These are phyloP conservation scores for Ophiostoma novo-ulmi DNA, from an alignment of 2,329 filamentous ascomycete species.

Conservation along the genomic window DNA sequence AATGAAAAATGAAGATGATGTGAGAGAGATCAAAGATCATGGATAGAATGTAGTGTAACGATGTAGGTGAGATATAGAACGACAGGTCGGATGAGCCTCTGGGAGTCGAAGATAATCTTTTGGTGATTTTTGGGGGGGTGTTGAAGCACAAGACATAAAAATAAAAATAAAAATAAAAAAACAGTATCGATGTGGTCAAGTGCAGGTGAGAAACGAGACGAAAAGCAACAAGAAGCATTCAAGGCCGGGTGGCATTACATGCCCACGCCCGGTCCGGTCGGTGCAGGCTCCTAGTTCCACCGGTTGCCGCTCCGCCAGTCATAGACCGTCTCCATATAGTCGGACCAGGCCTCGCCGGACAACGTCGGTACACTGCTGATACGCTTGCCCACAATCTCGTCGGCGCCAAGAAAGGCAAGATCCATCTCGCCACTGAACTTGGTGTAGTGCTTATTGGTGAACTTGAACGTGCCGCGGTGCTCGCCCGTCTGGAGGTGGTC, in stretches of 20 bases:
- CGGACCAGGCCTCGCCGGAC: slow-evolving; percentile 28
- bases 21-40: no score
- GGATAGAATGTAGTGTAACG: no score
- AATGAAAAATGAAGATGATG: background rate
- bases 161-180: background rate
- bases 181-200: no score
- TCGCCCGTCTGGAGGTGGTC: slow-evolving; percentile 28
- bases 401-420: slow-evolving; percentile 28
- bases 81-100: no score
- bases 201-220: background rate
- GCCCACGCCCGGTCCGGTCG: no score
- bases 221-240: background rate
- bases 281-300: slow-evolving; percentile 19
- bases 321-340: slow-evolving; percentile 30
- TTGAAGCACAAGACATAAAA: slow-evolving; percentile 1
- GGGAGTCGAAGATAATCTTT: no score
- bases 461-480: slow-evolving; percentile 31
- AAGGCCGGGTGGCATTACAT: background rate
- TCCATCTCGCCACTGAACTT: slow-evolving; percentile 30
- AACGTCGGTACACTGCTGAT: slow-evolving; percentile 26
- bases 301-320: slow-evolving; percentile 27
- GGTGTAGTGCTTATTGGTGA: slow-evolving; percentile 31
- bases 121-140: background rate
- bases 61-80: no score
- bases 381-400: slow-evolving; percentile 30